Conservation (phyloP, 2,329 filamentous ascomycete genomes). For the Periconia digitata region DNA sequence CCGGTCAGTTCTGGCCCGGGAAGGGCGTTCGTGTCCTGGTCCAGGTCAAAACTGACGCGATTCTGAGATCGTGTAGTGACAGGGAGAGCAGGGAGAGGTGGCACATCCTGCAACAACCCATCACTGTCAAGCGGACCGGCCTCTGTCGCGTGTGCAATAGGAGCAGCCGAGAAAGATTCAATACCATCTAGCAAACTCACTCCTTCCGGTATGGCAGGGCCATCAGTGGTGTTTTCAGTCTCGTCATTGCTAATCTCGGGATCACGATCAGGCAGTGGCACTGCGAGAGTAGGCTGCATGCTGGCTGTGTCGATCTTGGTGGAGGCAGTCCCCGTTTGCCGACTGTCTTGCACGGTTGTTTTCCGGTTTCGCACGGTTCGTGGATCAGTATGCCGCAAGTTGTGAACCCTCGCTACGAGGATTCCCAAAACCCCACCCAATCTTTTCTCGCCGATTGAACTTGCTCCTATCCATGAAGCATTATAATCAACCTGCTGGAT, state of each 20-base stretch:
- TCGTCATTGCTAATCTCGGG: slow-evolving; percentile 29
- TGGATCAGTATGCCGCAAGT: slow-evolving; percentile 49
- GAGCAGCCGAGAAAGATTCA: slow-evolving; percentile 14
- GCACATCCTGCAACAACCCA: too few species aligned
- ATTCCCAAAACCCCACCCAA: slow-evolving; percentile 70
- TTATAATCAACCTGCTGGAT: slow-evolving; percentile 65
- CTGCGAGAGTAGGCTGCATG: slow-evolving; percentile 16
- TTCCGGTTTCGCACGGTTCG: slow-evolving; percentile 10
- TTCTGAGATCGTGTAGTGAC: background rate
- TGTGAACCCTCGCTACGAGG: slow-evolving; percentile 67
- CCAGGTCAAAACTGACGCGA: background rate
- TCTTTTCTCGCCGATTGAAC: slow-evolving; percentile 60
- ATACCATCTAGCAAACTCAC: slow-evolving; percentile 25
- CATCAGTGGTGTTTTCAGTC: slow-evolving; percentile 28
- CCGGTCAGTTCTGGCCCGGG: slow-evolving; percentile 52
- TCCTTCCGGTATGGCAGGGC: slow-evolving; percentile 24
- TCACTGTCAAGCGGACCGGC: too few species aligned
- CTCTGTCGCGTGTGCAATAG: slow-evolving; percentile 5
- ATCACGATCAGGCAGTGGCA: slow-evolving; percentile 31
- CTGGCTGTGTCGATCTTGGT: slow-evolving; percentile 14
- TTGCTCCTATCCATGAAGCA: slow-evolving; percentile 55
- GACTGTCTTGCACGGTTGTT: slow-evolving; percentile 15
- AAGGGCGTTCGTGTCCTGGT: slow-evolving; percentile 3
- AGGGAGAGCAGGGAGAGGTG: background rate
- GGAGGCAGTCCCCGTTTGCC: slow-evolving; percentile 16